Conservation (phyloP, 768 basidiomycete genomes). For the Rhizopogon roseolus region DNA sequence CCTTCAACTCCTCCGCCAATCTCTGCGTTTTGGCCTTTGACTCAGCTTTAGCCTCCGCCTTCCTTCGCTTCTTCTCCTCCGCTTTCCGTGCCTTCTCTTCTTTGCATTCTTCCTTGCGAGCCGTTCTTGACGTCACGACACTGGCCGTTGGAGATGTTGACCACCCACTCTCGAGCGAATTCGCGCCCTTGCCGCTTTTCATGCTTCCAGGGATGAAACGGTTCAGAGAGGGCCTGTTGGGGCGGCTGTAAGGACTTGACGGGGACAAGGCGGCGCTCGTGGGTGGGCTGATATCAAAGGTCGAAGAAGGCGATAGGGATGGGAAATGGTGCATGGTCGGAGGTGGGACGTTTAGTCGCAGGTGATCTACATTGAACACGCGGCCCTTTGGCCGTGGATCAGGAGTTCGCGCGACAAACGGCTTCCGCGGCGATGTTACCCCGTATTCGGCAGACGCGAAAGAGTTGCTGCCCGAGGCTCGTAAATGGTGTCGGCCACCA, state of each 20-base stretch:
- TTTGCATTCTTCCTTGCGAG: constrained; percentile 21
- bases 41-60: constrained; percentile 36
- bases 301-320: constrained; percentile 8
- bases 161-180: constrained; percentile 3
- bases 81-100: constrained; percentile 41
- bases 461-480: constrained; percentile 16
- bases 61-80: constrained; percentile 38
- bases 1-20: constrained; percentile 42
- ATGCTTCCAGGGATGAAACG: constrained; percentile 21
- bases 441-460: constrained; percentile 13
- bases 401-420: neutral
- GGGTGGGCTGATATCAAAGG: constrained; percentile 4
- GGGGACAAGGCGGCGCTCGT: neutral
- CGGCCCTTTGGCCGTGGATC: constrained; percentile 16
- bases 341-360: constrained; percentile 26
- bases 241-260: neutral
- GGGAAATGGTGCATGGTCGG: constrained; percentile 10
- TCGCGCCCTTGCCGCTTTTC: constrained; percentile 10
- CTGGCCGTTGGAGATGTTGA: constrained; percentile 17
- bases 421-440: neutral
- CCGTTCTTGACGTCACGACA: constrained; percentile 3
- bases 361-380: constrained; percentile 19
- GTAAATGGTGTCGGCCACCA: constrained; percentile 8
- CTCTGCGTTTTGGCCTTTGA: constrained; percentile 34
- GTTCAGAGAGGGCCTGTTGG: constrained; percentile 18